Evolutionary conservation across 2,329 filamentous ascomycete species (phyloP).

Genomic region (Cercospora beticola): DNA sequence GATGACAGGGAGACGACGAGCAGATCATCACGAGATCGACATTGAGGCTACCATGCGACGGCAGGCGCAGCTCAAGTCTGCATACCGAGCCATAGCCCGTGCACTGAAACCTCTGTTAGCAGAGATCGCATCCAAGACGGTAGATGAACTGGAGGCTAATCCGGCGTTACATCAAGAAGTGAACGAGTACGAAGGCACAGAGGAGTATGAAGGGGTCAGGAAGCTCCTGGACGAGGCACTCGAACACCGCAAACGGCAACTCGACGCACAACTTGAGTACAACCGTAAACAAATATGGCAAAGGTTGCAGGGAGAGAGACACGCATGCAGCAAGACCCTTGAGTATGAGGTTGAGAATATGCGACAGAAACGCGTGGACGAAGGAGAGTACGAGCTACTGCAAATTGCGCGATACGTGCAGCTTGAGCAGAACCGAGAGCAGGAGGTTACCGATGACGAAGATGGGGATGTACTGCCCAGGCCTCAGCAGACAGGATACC

Average conservation of each 20-base stretch:
- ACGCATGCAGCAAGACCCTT: slow-evolving; percentile 38
- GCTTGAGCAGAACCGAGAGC: slow-evolving; percentile 6
- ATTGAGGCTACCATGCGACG: slow-evolving; percentile 54
- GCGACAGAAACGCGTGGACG: slow-evolving; percentile 31
- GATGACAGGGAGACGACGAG: slow-evolving; percentile 45
- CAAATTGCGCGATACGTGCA: slow-evolving; percentile 29
- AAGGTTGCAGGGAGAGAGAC: slow-evolving; percentile 39
- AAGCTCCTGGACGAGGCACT: slow-evolving; percentile 49
- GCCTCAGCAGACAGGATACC: slow-evolving; percentile 39
- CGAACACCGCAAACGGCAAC: slow-evolving; percentile 40
- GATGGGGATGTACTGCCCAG: slow-evolving; percentile 39
- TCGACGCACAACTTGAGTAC: slow-evolving; percentile 41
- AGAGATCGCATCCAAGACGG: slow-evolving; percentile 61
- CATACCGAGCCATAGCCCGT: slow-evolving; percentile 62
- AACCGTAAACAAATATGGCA: slow-evolving; percentile 42
- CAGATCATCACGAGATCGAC: slow-evolving; percentile 47
- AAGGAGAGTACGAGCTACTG: slow-evolving; percentile 35
- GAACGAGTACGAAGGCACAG: slow-evolving; percentile 50
- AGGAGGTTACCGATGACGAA: slow-evolving; percentile 37
- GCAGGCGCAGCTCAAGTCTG: slow-evolving; percentile 65
- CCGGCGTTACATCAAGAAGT: slow-evolving; percentile 55
- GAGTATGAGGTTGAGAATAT: slow-evolving; percentile 37
- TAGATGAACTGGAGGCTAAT: slow-evolving; percentile 58
- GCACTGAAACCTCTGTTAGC: slow-evolving; percentile 64
- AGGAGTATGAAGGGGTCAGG: slow-evolving; percentile 47